Conservation (phyloP, 2,329 filamentous ascomycete species). For the Sarocladium oryzae region DNA sequence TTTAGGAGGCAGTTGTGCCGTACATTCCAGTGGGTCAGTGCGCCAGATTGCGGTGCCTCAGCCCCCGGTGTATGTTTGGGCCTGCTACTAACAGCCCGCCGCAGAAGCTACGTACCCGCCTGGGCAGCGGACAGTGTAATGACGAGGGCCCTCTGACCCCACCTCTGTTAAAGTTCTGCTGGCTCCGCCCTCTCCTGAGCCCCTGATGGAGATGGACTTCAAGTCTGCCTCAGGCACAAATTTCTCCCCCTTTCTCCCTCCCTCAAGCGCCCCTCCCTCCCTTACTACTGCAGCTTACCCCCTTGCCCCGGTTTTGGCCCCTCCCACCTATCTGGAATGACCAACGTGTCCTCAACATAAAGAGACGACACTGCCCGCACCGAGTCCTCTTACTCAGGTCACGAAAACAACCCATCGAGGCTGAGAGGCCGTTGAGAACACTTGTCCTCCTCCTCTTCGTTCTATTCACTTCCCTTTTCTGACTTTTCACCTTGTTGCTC, state of each 20-base stretch:
- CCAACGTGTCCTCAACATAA: constrained; percentile 29
- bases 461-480: background rate
- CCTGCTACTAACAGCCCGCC: background rate
- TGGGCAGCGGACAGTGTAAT: no score
- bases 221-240: background rate
- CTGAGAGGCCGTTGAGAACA: constrained; percentile 11
- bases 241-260: background rate
- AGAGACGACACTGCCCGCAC: constrained; percentile 21
- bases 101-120: background rate
- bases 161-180: background rate
- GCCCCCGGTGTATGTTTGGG: background rate
- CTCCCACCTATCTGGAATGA: constrained; percentile 4
- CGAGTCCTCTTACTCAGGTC: constrained; percentile 6
- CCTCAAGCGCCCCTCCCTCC: background rate
- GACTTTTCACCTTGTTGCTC: background rate
- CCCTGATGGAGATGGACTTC: constrained; percentile 1
- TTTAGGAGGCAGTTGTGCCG: background rate
- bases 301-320: constrained; percentile 13
- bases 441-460: constrained; percentile 10
- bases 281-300: background rate
- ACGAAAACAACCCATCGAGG: constrained; percentile 9
- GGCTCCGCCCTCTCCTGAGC: constrained; percentile 3
- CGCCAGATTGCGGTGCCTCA: constrained; percentile 2
- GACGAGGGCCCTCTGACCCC: background rate
- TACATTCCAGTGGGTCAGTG: background rate